Percentiles rank a stretch among this genome's conserved stretches.
Conservation (phyloP, 2,329 filamentous ascomycete genomes). For the Cladobotryum protrusum region DNA sequence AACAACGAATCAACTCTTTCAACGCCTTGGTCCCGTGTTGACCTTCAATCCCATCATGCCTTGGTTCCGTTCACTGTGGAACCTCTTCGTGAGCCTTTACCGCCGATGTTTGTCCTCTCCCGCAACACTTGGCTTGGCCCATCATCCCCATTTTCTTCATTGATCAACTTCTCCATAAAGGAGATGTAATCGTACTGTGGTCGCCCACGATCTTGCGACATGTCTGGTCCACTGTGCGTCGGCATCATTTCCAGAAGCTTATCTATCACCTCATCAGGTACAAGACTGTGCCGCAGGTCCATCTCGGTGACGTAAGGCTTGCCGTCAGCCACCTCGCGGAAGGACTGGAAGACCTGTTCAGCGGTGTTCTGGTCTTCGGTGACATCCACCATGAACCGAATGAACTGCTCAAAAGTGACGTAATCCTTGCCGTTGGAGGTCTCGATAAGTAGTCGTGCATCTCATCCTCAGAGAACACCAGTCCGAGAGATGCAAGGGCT, state of each 20-base stretch:
- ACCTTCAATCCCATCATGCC: background rate
- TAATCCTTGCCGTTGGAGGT: slow-evolving; percentile 73
- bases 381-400: slow-evolving; percentile 98
- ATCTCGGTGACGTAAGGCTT: slow-evolving; percentile 99
- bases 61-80: slow-evolving; percentile 29
- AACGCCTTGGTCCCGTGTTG: background rate
- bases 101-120: slow-evolving; percentile 29
- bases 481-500: slow-evolving; percentile 84
- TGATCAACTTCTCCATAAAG: slow-evolving; percentile 88
- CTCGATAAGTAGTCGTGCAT: slow-evolving; percentile 90
- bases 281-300: slow-evolving; percentile 87
- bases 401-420: slow-evolving; percentile 97
- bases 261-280: slow-evolving; percentile 95
- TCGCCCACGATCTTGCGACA: slow-evolving; percentile 75
- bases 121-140: slow-evolving; percentile 25
- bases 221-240: slow-evolving; percentile 72
- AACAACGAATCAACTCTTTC: background rate
- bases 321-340: slow-evolving; percentile 93
- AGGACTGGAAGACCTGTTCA: slow-evolving; percentile 96
- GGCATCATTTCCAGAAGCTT: slow-evolving; percentile 87
- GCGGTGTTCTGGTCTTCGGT: slow-evolving; percentile 98
- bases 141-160: slow-evolving; percentile 27
- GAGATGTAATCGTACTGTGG: slow-evolving; percentile 93
- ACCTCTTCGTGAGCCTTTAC: slow-evolving; percentile 27
- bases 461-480: slow-evolving; percentile 95